phyloP scores from a whole-genome alignment of 2,329 filamentous ascomycete species.

The Neoarthrinium moseri region DNA sequence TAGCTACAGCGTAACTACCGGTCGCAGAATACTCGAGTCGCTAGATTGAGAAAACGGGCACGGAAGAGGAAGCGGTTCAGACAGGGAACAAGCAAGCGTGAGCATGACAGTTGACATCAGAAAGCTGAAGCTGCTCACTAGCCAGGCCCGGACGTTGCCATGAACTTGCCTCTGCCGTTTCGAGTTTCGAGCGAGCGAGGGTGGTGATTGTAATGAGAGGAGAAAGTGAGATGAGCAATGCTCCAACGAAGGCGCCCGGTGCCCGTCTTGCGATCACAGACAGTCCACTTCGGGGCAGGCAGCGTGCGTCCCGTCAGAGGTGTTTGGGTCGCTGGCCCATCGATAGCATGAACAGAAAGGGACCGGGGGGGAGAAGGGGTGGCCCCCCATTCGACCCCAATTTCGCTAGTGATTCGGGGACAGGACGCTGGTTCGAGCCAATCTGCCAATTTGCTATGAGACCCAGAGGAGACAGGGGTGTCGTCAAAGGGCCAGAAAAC shows the following conservation, averaged over 20 bases:
- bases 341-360: constrained; percentile 26
- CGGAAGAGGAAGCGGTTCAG: neutral
- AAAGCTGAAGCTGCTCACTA: constrained; percentile 4
- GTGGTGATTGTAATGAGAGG: constrained; percentile 11
- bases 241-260: constrained; percentile 8
- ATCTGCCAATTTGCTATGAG: constrained; percentile 5
- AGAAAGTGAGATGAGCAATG: constrained; percentile 13
- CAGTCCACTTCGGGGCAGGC: neutral
- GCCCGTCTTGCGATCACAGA: neutral
- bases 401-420: constrained; percentile 38
- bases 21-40: neutral
- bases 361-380: constrained; percentile 23
- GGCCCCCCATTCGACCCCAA: too few species aligned
- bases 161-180: constrained; percentile 12
- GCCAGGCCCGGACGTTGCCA: constrained; percentile 3
- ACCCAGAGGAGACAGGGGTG: constrained; percentile 4
- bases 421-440: neutral
- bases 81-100: constrained; percentile 6
- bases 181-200: constrained; percentile 10
- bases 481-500: constrained; percentile 5
- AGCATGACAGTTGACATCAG: constrained; percentile 3
- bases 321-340: constrained; percentile 13
- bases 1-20: constrained; percentile 3
- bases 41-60: neutral
- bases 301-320: constrained; percentile 15